Evolutionary conservation across 176 grass and related monocot genomes (phyloP), one percentile per base, ranked within the genome.

Genomic region (Zea luxurians): DNA sequence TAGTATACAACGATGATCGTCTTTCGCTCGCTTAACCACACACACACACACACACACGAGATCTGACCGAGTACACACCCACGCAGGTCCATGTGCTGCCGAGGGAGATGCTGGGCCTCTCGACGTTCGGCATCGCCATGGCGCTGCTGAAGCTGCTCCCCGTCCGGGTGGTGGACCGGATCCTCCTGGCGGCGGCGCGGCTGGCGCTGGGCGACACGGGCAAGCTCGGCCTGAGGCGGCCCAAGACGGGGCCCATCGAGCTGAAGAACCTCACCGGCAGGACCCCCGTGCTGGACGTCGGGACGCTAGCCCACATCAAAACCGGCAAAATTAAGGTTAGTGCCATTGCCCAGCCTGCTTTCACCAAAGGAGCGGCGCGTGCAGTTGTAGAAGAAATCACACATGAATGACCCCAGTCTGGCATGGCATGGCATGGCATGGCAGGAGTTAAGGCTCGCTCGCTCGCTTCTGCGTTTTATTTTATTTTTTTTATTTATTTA

Each of bases 241-340:
- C 96, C 34, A 99, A 95, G 86, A 89, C 71, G 15, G 96, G 96
- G 8, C 96, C 96, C 83, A 85, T 99, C 43, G 92, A 95, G 81
- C 96, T 99, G 17, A 99, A 99, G 80, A 91, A 74, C 88, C 90
- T 95, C 79, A 95, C 92, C 13, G 96, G 96, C 42, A 84, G 89
- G 55, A 99, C 96, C 41, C 96, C 96, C 2, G 92, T 99, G 72
- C 90, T 99, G 47, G 96, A 99, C 64, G 90, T 93, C 3, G 96
- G 96, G 12, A 83, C 96, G 15, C 81, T 99, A 40, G 59, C 49
- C 15, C 86, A 93, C 77, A 99, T 99, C 84, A 99, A 92, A 93
- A 80, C 84, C 55, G 96, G 96, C 61, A 95, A 87, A 76, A 99
- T 99, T 82, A 95, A 91, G 96, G 96, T 99, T 62, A 37, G 76